Evolutionary conservation across 2,329 filamentous ascomycete species (phyloP).

Genomic region (Chaetomiaceae sp.): DNA sequence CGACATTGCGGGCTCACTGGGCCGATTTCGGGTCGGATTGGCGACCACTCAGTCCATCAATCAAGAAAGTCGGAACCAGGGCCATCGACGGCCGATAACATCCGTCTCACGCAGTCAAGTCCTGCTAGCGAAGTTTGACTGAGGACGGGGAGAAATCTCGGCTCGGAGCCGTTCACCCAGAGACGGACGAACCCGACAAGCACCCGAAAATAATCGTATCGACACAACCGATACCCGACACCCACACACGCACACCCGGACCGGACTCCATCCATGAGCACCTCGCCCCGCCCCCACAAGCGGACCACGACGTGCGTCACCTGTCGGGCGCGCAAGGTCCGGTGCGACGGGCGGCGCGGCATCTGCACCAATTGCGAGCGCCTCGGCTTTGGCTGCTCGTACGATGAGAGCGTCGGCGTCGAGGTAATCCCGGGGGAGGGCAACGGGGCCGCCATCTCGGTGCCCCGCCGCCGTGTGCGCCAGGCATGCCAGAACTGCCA

Average conservation of each 20-base stretch:
- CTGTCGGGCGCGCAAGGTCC: slow-evolving; percentile 54
- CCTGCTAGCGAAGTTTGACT: too few species aligned
- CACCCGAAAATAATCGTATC: too few species aligned
- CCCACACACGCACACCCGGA: neutral
- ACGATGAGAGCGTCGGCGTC: slow-evolving; percentile 41
- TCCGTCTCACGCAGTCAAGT: neutral
- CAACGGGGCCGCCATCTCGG: slow-evolving; percentile 25
- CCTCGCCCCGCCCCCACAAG: slow-evolving; percentile 25
- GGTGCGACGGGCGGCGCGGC: slow-evolving; percentile 51
- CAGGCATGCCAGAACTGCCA: slow-evolving; percentile 56
- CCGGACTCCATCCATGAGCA: slow-evolving; percentile 18
- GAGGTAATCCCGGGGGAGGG: slow-evolving; percentile 18
- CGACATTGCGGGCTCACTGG: neutral
- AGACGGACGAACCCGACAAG: too few species aligned
- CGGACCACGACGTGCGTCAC: slow-evolving; percentile 45
- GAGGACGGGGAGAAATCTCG: too few species aligned
- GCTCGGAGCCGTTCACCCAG: too few species aligned
- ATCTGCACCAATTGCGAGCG: slow-evolving; percentile 56
- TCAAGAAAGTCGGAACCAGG: too few species aligned
- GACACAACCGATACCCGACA: too few species aligned
- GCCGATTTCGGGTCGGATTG: neutral
- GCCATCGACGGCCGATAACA: slow-evolving; percentile 22
- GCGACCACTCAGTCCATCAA: too few species aligned
- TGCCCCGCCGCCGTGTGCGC: slow-evolving; percentile 49
- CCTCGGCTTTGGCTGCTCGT: slow-evolving; percentile 54